A percentile compares a stretch with the other conserved stretches of the same genome.
Evolutionary conservation across 164 flowering plant genomes (phyloP).

Genomic region (Nymphaea thermarum): DNA sequence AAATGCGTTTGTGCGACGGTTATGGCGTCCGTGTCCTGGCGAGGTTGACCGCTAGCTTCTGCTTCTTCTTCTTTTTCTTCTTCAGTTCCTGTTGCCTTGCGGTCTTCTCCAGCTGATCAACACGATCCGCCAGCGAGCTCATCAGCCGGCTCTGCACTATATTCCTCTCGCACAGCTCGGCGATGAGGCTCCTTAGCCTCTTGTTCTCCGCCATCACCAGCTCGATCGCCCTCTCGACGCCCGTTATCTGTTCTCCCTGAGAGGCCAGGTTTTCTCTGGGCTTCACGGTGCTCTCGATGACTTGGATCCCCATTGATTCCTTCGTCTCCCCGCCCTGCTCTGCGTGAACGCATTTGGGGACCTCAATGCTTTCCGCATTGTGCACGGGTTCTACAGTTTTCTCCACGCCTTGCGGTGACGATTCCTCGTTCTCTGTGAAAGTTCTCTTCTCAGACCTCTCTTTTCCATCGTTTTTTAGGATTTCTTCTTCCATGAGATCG

Average conservation of each 20-base stretch:
- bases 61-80: constrained; percentile 6
- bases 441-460: too few relatives aligned
- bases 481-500: too few relatives aligned
- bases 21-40: not conserved
- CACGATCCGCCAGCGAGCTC: constrained; percentile 33
- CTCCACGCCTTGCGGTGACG: too few relatives aligned
- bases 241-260: constrained; percentile 7
- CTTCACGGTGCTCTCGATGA: too few relatives aligned
- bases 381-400: too few relatives aligned
- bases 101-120: constrained; percentile 51
- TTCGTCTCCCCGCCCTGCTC: too few relatives aligned
- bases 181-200: constrained; percentile 42
- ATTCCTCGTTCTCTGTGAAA: not conserved
- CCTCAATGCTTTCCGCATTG: too few relatives aligned
- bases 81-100: constrained; percentile 19
- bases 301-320: too few relatives aligned
- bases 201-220: constrained; percentile 38
- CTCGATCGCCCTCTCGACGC: constrained; percentile 20
- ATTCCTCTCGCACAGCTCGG: constrained; percentile 37
- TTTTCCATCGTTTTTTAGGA: too few relatives aligned
- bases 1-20: not conserved
- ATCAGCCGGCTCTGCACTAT: constrained; percentile 30
- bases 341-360: too few relatives aligned
- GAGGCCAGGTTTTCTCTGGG: not conserved
- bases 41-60: not conserved